A percentile compares a stretch with the other conserved stretches of the same genome.
Evolutionary conservation across 1,284 basidiomycete species (phyloP).

Genomic region (Chiua sp.): DNA sequence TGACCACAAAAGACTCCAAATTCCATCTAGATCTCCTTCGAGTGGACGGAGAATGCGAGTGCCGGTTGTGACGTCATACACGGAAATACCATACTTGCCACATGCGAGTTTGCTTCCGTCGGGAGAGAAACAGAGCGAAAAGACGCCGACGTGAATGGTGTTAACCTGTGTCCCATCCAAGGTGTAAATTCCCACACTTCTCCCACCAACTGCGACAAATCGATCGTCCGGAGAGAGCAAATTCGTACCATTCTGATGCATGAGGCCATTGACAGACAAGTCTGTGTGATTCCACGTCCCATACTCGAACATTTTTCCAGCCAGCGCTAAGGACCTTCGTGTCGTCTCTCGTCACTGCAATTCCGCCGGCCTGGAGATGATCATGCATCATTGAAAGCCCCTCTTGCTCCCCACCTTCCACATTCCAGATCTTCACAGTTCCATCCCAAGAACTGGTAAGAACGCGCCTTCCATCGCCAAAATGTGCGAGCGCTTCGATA

Average conservation of each 20-base stretch:
- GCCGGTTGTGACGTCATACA: neutral
- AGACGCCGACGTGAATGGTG: neutral
- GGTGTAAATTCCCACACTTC: neutral
- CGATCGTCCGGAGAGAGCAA: neutral
- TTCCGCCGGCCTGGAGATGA: rapidly evolving
- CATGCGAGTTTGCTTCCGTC: neutral
- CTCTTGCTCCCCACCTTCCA: neutral
- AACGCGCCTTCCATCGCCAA: neutral
- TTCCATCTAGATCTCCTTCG: neutral
- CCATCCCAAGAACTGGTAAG: neutral
- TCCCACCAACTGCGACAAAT: neutral
- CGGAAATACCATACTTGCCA: neutral
- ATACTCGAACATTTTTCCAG: neutral
- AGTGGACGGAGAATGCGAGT: neutral
- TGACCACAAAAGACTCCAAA: neutral
- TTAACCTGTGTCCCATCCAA: neutral
- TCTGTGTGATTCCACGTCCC: neutral
- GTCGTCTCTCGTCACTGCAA: neutral
- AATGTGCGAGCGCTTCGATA: neutral
- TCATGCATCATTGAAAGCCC: neutral
- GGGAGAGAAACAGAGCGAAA: neutral
- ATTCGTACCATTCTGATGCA: neutral
- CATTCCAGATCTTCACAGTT: neutral
- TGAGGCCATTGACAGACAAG: no score
- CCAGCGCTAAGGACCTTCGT: neutral